Base-by-base conservation (phyloP, 192 early-diverging fungal genomes). In the Coemansia sp. region DNA sequence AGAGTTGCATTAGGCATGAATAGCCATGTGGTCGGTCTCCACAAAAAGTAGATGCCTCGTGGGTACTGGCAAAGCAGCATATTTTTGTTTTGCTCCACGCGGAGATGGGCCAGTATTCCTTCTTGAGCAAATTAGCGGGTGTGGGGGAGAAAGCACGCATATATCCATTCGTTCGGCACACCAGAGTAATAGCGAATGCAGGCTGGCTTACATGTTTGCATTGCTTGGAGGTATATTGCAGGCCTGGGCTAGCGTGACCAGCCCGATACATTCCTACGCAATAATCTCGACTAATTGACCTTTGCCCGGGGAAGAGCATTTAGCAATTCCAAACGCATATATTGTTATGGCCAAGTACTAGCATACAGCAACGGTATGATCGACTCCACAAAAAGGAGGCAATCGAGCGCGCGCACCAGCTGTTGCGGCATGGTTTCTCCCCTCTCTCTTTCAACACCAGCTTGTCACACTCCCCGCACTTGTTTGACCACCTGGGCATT, bases 321-420 rank as follows among this genome's bases (percentile, higher is more conserved):
- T 15, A 3, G 9, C 38, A 40, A 42, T 15, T 14, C 40, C 40
- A 15, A 42, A 42, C 11, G 12, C 12, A 15, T 42, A 15, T 42
- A 11, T 42, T 11, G 12, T 42, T n/a, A 42, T n/a, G 3, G 2
- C 14, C 40, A 15, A n/a, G 40, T n/a, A 12, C 15, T n/a, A 42
- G 40, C 5, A 21, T 52, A 52, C 24, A 52, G 24, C 18, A 14
- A 21, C 24, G 12, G 1, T 14, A 5, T 14, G 50, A 24, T 52
- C 50, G 23, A 52, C 50, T 52, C 50, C 20, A n/a, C 50, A 52
- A 24, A 52, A 52, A 52, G 24, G 40, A 42, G 15, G 40, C 40
- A 42, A 42, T 15, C 5, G 31, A 42, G 40, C 40, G 38, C 38
- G 8, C 38, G 40, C 14, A 48, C 46, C 6, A n/a, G n/a, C 18